Evolutionary conservation across 495 filamentous ascomycete species (phyloP).

Genomic region (Daldinia concentrica): DNA sequence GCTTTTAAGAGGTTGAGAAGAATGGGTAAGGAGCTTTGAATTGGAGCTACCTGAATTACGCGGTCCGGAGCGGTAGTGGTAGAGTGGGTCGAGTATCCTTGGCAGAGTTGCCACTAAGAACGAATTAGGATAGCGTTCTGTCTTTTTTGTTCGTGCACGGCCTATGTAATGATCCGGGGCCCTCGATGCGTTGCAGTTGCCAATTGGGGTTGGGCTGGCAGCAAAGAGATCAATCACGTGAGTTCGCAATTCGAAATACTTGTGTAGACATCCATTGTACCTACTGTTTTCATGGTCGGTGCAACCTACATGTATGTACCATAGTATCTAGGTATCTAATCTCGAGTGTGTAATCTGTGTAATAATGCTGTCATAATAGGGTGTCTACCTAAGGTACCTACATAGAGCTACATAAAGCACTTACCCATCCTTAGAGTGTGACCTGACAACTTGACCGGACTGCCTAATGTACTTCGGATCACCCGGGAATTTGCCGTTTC

Average conservation of each 20-base stretch:
- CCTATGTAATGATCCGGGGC: not conserved
- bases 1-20: slow-evolving; percentile 47
- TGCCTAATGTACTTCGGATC: not conserved
- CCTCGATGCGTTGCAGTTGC: not conserved
- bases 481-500: slow-evolving; percentile 23
- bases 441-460: not conserved
- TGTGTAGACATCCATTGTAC: too few species aligned
- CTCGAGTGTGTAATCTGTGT: not conserved
- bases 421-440: not conserved
- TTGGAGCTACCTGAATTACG: slow-evolving; percentile 43
- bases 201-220: not conserved
- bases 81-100: slow-evolving; percentile 38
- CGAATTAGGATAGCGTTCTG: not conserved
- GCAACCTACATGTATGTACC: too few species aligned
- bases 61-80: slow-evolving; percentile 41
- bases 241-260: not conserved
- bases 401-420: too few species aligned
- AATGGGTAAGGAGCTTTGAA: slow-evolving; percentile 38
- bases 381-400: not conserved
- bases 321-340: too few species aligned
- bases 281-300: too few species aligned
- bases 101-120: slow-evolving; percentile 1
- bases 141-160: slow-evolving; percentile 15
- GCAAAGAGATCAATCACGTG: not conserved
- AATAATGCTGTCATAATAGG: not conserved